Base-by-base conservation (phyloP, 2,329 filamentous ascomycete genomes). In the Cadophora sp. region DNA sequence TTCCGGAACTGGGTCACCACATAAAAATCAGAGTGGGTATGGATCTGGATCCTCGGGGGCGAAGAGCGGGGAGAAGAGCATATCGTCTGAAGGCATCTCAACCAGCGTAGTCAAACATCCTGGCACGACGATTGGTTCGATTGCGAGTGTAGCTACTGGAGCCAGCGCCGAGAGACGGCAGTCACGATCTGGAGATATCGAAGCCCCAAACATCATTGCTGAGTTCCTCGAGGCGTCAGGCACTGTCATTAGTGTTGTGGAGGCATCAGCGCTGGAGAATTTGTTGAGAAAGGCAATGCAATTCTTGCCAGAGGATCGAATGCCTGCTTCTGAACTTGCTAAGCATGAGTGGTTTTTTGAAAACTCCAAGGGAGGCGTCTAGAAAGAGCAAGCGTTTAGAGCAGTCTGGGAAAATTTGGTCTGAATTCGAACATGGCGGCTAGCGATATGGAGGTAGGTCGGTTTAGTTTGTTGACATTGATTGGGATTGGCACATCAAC, bases 61-160 rank as follows among this genome's bases (percentile, higher is more conserved):
- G 12, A 71, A 69, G 37, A 68, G 68, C 34, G 64, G 62, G 37
- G 69, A 65, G 12, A 72, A 72, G 27, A 70, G 64, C 16, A 65
- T 68, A 2, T 70, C 71, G 8, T 73, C 71, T 3, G 71, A 73
- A 61, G 69, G 71, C 26, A 50, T 73, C 12, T 68, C 68, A 5
- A 69, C 63, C 9, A 64, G 26, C 7, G 56, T 24, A 11, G n/a
- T 4, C 1, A 22, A 26, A 8, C 26, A 6, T 53, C 12, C 9
- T 6, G 58, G 24, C 5, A 22, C n/a, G 3, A 26, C 43, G 31
- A 56, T 37, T 16, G 58, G 24, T 7, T 14, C 48, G 34, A 12
- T 19, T n/a, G 24, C 31, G 9, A 22, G 53, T 12, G 24, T 34
- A 3, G 22, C n/a, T 14, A 16, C 22, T 27, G 24, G 16, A 22